Evolutionary conservation across 2,329 filamentous ascomycete genomes (phyloP).

Genomic region (Arthroderma sp.): DNA sequence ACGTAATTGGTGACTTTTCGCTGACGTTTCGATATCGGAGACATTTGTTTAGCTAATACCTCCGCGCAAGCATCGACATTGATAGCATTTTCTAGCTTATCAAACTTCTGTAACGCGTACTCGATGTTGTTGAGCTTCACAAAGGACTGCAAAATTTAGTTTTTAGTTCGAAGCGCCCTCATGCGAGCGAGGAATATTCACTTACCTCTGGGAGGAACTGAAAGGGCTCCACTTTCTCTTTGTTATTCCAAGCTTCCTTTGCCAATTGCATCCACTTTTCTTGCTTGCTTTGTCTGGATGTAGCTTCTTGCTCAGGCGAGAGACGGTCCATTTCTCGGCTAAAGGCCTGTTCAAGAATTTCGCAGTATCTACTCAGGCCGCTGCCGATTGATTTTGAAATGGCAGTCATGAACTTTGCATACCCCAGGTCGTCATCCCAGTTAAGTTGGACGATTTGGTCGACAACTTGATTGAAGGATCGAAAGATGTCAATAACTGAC

Average conservation of each 20-base stretch:
- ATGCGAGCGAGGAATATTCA: constrained; percentile 2
- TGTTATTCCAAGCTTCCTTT: constrained; percentile 82
- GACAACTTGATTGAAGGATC: constrained; percentile 81
- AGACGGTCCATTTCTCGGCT: constrained; percentile 84
- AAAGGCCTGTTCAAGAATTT: constrained; percentile 75
- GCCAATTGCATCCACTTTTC: constrained; percentile 89
- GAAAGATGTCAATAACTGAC: constrained; percentile 85
- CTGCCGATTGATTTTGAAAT: constrained; percentile 71
- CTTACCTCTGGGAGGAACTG: constrained; percentile 85
- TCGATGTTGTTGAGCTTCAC: constrained; percentile 98
- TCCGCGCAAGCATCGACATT: constrained; percentile 84
- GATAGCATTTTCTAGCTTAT: constrained; percentile 77
- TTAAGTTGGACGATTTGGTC: constrained; percentile 75
- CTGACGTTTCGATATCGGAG: constrained; percentile 53
- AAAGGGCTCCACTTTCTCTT: constrained; percentile 89
- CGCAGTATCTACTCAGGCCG: constrained; percentile 80
- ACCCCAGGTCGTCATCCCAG: constrained; percentile 87
- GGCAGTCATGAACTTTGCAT: constrained; percentile 94
- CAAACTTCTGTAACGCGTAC: constrained; percentile 81
- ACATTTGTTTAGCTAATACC: constrained; percentile 61
- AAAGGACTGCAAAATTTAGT: constrained; percentile 51
- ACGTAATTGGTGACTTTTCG: constrained; percentile 77
- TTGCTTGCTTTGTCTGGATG: constrained; percentile 64
- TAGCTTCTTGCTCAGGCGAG: constrained; percentile 73
- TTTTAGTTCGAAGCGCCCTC: background rate